Evolutionary conservation across 208 protist species (phyloP).

Genomic region (Naegleria fowleri): DNA sequence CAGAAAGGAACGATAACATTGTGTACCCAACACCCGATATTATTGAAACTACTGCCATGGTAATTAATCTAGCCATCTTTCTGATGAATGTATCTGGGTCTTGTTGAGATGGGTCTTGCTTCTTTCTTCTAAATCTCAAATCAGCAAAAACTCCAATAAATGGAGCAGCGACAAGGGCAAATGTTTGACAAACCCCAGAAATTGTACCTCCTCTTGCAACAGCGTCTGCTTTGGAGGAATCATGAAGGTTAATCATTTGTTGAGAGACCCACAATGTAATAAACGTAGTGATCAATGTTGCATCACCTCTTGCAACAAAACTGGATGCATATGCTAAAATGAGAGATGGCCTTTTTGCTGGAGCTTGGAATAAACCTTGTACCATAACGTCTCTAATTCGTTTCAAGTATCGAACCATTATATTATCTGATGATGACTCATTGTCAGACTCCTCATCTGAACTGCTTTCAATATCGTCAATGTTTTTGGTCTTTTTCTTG

Average conservation of each 20-base stretch:
- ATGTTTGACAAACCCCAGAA: slow-evolving; percentile 30
- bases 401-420: neutral
- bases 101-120: neutral
- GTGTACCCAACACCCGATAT: slow-evolving; percentile 20
- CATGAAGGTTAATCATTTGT: neutral
- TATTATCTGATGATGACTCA: neutral
- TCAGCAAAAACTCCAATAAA: slow-evolving; percentile 26
- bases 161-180: slow-evolving; percentile 18
- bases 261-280: slow-evolving; percentile 11
- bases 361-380: neutral
- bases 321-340: neutral
- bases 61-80: neutral
- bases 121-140: neutral
- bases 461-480: neutral
- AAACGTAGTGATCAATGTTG: slow-evolving; percentile 1
- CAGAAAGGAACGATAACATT: neutral
- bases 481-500: neutral
- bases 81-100: neutral
- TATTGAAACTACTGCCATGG: neutral
- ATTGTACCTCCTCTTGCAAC: neutral
- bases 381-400: neutral
- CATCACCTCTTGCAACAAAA: slow-evolving; percentile 24
- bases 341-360: neutral
- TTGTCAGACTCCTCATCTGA: neutral
- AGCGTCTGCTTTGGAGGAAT: neutral